phyloP scores from a whole-genome alignment of 331 rosid genomes.

The Saraca asoca region DNA sequence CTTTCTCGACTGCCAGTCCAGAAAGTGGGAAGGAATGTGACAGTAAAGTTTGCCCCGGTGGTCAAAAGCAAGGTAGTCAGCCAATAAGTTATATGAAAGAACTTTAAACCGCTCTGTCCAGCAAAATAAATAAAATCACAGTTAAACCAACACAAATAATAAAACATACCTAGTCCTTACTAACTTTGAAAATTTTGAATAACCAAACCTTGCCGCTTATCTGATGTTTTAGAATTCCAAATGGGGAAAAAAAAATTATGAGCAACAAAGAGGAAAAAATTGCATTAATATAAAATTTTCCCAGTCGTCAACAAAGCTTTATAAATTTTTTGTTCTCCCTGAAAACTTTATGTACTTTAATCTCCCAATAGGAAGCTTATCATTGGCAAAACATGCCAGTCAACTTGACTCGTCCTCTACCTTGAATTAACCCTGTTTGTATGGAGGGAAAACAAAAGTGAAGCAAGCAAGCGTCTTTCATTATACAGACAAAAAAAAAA shows the following conservation, averaged over 20 bases:
- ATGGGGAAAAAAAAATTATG: no score
- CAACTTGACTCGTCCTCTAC: slow-evolving; percentile 13
- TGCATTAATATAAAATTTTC: slow-evolving; percentile 11
- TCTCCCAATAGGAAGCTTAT: neutral
- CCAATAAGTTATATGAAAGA: slow-evolving; percentile 85
- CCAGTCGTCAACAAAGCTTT: slow-evolving; percentile 20
- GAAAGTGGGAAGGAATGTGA: slow-evolving; percentile 64
- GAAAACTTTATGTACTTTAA: neutral
- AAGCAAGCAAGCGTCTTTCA: neutral
- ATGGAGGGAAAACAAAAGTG: neutral
- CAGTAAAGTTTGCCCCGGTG: slow-evolving; percentile 69
- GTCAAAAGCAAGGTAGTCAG: slow-evolving; percentile 74
- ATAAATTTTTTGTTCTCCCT: neutral
- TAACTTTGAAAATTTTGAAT: neutral
- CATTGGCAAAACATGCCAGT: neutral
- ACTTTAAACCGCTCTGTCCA: slow-evolving; percentile 69
- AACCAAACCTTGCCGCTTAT: neutral
- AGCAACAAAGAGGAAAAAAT: slow-evolving; percentile 5
- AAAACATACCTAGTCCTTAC: no score
- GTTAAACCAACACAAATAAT: slow-evolving; percentile 10
- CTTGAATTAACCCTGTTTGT: neutral
- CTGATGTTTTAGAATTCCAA: slow-evolving; percentile 20
- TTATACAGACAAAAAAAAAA: neutral
- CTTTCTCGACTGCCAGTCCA: slow-evolving; percentile 92
- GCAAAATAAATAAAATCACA: slow-evolving; percentile 13